Conservation (phyloP, 768 basidiomycete species). For the Leccinum variicolor region DNA sequence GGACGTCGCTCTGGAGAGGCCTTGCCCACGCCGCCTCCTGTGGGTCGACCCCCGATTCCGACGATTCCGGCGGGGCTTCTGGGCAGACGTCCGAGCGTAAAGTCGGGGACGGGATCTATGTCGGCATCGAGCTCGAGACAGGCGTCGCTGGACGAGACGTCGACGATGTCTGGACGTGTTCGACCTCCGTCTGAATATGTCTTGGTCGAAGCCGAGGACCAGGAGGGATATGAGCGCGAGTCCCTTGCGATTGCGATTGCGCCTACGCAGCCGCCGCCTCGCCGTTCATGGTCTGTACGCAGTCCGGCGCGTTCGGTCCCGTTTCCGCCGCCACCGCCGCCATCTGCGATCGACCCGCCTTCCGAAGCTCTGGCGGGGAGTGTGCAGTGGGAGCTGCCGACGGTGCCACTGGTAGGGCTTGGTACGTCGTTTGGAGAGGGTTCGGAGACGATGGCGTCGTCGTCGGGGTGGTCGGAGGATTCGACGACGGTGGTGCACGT, state of each 20-base stretch:
- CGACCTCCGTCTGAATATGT: constrained; percentile 51
- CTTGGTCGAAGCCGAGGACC: constrained; percentile 54
- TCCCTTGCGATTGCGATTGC: background rate
- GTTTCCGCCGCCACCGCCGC: no score
- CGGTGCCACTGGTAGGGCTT: no score
- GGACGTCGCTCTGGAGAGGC: constrained; percentile 28
- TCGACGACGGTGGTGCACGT: background rate
- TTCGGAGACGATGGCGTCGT: no score
- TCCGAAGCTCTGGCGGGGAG: no score
- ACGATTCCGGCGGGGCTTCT: constrained; percentile 29
- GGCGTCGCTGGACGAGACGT: constrained; percentile 33
- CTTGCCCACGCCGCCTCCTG: constrained; percentile 40
- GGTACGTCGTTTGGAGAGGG: no score
- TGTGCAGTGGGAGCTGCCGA: no score
- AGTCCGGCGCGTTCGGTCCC: background rate
- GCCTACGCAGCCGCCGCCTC: constrained; percentile 34
- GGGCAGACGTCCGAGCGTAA: constrained; percentile 38
- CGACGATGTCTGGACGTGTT: constrained; percentile 1
- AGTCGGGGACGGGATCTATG: constrained; percentile 18
- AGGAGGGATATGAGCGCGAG: constrained; percentile 29
- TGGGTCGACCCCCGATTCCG: constrained; percentile 39
- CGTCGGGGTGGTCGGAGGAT: no score
- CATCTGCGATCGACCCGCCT: no score
- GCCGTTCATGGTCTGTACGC: constrained; percentile 28
- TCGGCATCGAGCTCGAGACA: constrained; percentile 36